A percentile compares a stretch with the other conserved stretches of the same genome.
Conservation (phyloP, 2,329 filamentous ascomycete species). For the Cladophialophora carrionii region DNA sequence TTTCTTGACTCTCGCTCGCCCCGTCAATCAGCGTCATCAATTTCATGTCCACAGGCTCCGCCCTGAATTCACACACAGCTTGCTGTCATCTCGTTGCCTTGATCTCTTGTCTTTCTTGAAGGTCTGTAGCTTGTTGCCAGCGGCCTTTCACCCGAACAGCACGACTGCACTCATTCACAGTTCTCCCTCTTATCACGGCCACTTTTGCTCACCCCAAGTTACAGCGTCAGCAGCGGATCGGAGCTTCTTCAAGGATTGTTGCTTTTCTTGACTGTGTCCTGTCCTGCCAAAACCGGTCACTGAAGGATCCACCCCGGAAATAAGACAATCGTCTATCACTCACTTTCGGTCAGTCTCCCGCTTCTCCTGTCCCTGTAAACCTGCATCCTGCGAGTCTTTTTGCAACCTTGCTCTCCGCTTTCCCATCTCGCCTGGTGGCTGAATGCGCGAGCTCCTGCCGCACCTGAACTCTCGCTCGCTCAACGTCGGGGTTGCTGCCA, state of each 20-base stretch:
- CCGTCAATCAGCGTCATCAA: slow-evolving; percentile 14
- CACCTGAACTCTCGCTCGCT: slow-evolving; percentile 12
- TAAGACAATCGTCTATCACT: slow-evolving; percentile 20
- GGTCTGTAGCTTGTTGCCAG: not conserved
- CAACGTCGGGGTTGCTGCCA: slow-evolving; percentile 7
- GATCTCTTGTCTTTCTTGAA: not conserved
- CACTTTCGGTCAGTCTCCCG: slow-evolving; percentile 12
- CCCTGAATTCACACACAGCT: slow-evolving; percentile 2
- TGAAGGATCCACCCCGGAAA: slow-evolving; percentile 19
- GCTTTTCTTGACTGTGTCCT: slow-evolving; percentile 1
- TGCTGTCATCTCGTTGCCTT: not conserved
- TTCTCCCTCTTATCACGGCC: not conserved
- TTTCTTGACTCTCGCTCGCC: slow-evolving; percentile 4
- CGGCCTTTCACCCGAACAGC: not conserved
- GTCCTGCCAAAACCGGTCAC: slow-evolving; percentile 8
- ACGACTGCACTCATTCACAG: not conserved
- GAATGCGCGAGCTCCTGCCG: slow-evolving; percentile 5
- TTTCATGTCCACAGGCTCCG: slow-evolving; percentile 1
- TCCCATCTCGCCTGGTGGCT: slow-evolving; percentile 10
- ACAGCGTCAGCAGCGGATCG: not conserved
- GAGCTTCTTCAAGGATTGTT: not conserved
- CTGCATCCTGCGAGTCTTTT: slow-evolving; percentile 3
- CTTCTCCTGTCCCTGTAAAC: not conserved
- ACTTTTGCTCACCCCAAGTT: not conserved
- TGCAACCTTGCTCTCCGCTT: slow-evolving; percentile 19